Evolutionary conservation across 768 basidiomycete genomes (phyloP), one percentile per base, ranked within the genome.

Genomic region (Psilocybe cyanescens): DNA sequence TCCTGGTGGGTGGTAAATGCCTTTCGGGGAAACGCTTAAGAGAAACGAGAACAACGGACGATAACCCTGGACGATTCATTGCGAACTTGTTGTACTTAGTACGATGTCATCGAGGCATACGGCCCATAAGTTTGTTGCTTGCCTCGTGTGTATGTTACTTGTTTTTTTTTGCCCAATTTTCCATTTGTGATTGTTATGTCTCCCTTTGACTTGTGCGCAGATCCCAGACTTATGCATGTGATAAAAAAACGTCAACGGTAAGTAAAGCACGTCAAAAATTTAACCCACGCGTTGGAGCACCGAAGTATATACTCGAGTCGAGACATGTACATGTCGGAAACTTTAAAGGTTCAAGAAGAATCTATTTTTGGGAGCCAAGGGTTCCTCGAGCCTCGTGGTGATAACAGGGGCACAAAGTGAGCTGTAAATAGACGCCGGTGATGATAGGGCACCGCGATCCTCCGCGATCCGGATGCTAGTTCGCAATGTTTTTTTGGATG

Each of bases 1-100:
- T 44, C 50, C 47, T 30, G 45, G 52, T 8, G 57, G 45, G 48
- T 56, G 60, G 60, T 61, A 31, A 24, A 24, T 24, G 24, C 24
- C 24, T 24, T 24, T 24, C 24, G 2, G 24, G 24, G 24, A 24
- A 24, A 24, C 24, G 24, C 24, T 24, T 24, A 24, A 24, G 24
- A 24, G 24, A 24, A 24, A 24, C 24, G 24, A 24, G 24, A 24
- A 24, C 24, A 24, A 24, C 24, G 24, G 2, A 24, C 24, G 24
- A 24, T 24, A 24, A 24, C 24, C 24, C 24, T 24, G 24, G 24
- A 24, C 24, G 24, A 24, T 24, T 24, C 24, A 24, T 24, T 24
- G 24, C 49, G 54, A n/a, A 44, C 41, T 11, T 44, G 11, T 44
- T 44, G 24, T 44, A 44, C 11, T 11, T 44, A 44, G 41, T 44